Evolutionary conservation across 257 asterid genomes (phyloP).

Genomic region (Solanum sejunctum): DNA sequence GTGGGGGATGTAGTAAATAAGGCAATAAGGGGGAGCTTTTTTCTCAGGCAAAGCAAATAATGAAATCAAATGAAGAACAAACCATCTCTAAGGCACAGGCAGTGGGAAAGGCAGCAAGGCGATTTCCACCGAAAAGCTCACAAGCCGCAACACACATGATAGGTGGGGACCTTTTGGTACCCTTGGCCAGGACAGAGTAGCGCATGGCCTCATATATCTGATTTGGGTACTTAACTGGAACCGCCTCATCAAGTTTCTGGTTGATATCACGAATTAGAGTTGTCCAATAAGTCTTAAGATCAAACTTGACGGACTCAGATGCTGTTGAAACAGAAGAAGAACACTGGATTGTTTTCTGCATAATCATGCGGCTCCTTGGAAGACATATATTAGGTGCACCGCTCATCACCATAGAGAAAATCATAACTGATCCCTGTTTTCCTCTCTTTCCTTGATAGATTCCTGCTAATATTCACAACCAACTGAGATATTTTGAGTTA

Average conservation of each 20-base stretch:
- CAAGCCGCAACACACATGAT: conserved; percentile 91
- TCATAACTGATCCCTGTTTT: neutral
- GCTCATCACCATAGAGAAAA: conserved; percentile 5
- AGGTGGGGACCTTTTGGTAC: conserved; percentile 92
- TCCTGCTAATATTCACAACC: neutral
- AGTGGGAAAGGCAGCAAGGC: conserved; percentile 89
- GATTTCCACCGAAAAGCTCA: conserved; percentile 78
- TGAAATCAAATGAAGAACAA: neutral
- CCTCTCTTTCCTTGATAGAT: neutral
- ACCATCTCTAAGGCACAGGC: conserved; percentile 99
- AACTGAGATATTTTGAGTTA: neutral
- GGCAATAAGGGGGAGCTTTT: neutral
- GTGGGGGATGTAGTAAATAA: neutral
- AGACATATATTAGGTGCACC: conserved; percentile 6
- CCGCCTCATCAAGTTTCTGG: conserved; percentile 74
- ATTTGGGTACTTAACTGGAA: conserved; percentile 68
- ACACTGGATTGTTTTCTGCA: conserved; percentile 36
- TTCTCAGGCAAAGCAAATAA: neutral
- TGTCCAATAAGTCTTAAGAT: conserved; percentile 76
- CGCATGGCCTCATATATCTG: conserved; percentile 98
- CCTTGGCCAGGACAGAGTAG: conserved; percentile 74
- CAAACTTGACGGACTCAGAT: conserved; percentile 30
- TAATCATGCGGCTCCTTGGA: conserved; percentile 13
- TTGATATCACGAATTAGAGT: conserved; percentile 56
- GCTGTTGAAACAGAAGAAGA: conserved; percentile 11